Base-by-base conservation (phyloP, 139 green algal species). In the Nannochloris sp. region DNA sequence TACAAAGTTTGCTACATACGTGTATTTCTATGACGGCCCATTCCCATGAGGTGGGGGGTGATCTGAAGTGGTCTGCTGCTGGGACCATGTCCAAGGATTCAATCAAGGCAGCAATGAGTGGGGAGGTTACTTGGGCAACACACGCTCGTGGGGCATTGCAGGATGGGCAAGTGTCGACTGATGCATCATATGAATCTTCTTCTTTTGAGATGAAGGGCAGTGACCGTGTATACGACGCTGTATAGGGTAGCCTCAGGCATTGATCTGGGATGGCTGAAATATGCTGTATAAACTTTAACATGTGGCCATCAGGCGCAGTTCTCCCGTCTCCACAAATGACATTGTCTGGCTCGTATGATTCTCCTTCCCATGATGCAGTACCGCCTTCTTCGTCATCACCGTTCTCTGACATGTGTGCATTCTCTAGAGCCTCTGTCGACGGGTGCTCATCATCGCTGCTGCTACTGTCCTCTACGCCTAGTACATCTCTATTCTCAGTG, bases 51-150 rank as follows among this genome's bases (percentile, higher is more conserved):
- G 66, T 62, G 0, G 78, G 68, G 1, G 71, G 76, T 57, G 59
- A 75, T 8, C 33, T 9, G 33, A 40, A 40, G 6, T 40, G 33
- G 33, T 40, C 33, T 40, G 33, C 11, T 40, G 33, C 6, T 40
- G 33, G 33, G 11, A 40, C 33, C 33, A 40, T 40, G 11, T 69
- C 67, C 26, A 59, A 76, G 5, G 77, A 75, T 29, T 92, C 85
- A 1, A 82, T 46, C 20, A 83, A 37, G n/a, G 82, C 58, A 5
- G 76, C 63, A 1, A 87, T 80, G 2, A 81, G 40, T 1, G 83
- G 74, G 2, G 82, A 61, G 75, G 89, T 85, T 20, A 89, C 61
- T 65, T 91, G 84, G 37, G 85, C 43, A 62, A 89, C 82, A 67
- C 82, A 88, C 5, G 68, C 28, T 3, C 70, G 57, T 0, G 73